These are phyloP conservation scores for Arthrobotrys pseudoclavata DNA, from an alignment of 2,329 filamentous ascomycete genomes.

Conservation along the genomic window DNA sequence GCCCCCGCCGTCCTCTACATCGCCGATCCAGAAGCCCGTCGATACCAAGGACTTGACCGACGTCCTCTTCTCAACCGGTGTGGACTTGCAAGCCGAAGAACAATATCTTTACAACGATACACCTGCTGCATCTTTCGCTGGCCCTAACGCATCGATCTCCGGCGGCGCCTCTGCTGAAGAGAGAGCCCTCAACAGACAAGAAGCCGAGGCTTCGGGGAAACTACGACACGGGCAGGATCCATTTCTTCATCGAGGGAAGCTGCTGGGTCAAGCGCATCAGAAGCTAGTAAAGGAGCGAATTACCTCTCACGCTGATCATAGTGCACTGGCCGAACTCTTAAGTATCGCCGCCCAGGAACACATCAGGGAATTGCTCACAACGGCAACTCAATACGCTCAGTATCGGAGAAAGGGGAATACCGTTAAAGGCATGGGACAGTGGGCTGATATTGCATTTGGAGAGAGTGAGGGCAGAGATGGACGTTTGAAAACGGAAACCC, in stretches of 20 bases:
- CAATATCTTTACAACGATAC: conserved; percentile 62
- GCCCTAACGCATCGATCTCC: neutral
- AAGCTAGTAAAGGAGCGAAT: conserved; percentile 32
- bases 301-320: conserved; percentile 30
- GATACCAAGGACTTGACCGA: conserved; percentile 64
- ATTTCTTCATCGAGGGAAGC: conserved; percentile 23
- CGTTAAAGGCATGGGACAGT: conserved; percentile 47
- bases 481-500: conserved; percentile 24
- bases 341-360: conserved; percentile 53
- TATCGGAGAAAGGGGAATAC: conserved; percentile 47
- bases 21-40: conserved; percentile 62
- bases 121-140: conserved; percentile 39
- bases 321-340: conserved; percentile 31
- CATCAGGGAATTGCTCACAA: conserved; percentile 45
- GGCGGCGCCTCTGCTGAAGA: conserved; percentile 35
- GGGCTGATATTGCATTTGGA: conserved; percentile 48
- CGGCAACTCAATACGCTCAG: conserved; percentile 29
- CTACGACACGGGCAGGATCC: conserved; percentile 44
- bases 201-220: conserved; percentile 51
- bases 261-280: conserved; percentile 28
- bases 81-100: conserved; percentile 63
- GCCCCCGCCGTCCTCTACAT: conserved; percentile 56
- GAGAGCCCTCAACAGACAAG: conserved; percentile 26
- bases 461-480: conserved; percentile 49
- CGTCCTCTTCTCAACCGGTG: conserved; percentile 63